Base-by-base conservation (phyloP, 129 eudicot species). In the Silybum marianum region DNA sequence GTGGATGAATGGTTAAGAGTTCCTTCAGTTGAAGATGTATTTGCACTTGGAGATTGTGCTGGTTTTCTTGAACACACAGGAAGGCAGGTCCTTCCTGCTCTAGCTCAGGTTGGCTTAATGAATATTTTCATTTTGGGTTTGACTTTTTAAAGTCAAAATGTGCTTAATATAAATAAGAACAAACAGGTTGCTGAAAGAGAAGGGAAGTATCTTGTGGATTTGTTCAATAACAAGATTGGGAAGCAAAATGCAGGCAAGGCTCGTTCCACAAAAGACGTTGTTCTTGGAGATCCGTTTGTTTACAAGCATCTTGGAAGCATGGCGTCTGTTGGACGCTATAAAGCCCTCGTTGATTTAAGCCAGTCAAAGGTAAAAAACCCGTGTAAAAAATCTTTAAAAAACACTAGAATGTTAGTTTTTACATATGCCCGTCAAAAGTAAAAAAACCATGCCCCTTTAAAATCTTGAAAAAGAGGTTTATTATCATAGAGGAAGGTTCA, bases 251-350 rank as follows among this genome's bases (percentile, higher is more conserved):
- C 88, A 16, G 99, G 95, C 25, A 91, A 86, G 88, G 97, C 99
- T 76, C 69, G 46, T 54, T 72, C 84, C 3, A 86, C 90, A 14
- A 92, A 88, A 22, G 98, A 91, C 18, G 23, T 85, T 1, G 65
- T 76, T 60, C 75, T 89, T 21, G 99, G 99, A 14, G 97, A 95
- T 34, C 92, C 97, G n/a, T 95, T 95, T 81, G 95, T 88, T 44
- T 95, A 95, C 90, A 87, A 87, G 65, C 99, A 95, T 86, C 91
- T 92, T 10, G 99, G 99, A 78, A 92, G 97, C 92, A 92, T 95
- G 99, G 99, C 99, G 6, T 88, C 99, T 2, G 97, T 95, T 9
- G 99, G 99, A 9, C 90, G 97, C 3, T 95, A 95, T 84, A 95
- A 95, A 76, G 98, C 98, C 2, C 84, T 95, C 39, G 98, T 92